Evolutionary conservation across 805 yeast species (phyloP).

Genomic region (Kodamaea neixiangensis): DNA sequence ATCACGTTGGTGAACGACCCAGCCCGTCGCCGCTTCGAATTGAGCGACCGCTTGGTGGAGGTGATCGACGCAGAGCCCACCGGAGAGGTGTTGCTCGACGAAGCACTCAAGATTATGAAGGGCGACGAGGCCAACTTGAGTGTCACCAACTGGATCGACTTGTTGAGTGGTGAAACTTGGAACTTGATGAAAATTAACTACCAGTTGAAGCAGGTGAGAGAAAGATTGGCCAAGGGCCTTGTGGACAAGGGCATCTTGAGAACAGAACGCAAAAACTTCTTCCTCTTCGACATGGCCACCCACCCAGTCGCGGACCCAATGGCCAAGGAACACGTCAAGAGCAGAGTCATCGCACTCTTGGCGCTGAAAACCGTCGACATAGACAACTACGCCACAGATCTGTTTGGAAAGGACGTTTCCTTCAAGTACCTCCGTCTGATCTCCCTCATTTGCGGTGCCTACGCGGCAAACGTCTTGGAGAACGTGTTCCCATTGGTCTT

Average conservation of each 20-base stretch:
- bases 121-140: constrained; percentile 74
- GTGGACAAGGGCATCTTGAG: constrained; percentile 96
- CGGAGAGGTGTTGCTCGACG: constrained; percentile 94
- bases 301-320: constrained; percentile 90
- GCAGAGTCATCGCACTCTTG: constrained; percentile 68
- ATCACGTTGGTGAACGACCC: constrained; percentile 91
- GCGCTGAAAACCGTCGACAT: constrained; percentile 67
- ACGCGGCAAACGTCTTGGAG: constrained; percentile 95
- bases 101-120: constrained; percentile 87
- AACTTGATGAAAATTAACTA: constrained; percentile 90
- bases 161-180: constrained; percentile 96
- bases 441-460: constrained; percentile 82
- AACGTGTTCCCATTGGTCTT: constrained; percentile 78
- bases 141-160: constrained; percentile 90
- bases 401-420: constrained; percentile 68
- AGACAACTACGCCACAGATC: constrained; percentile 48
- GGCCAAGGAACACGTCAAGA: constrained; percentile 78
- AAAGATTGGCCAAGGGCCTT: constrained; percentile 91
- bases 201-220: constrained; percentile 96
- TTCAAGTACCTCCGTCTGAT: constrained; percentile 76
- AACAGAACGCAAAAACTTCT: constrained; percentile 93
- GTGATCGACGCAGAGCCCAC: constrained; percentile 84
- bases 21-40: constrained; percentile 83
- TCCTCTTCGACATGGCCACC: constrained; percentile 97
- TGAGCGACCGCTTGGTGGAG: constrained; percentile 84